Percentiles rank a stretch among this genome's conserved stretches.
Evolutionary conservation across 441 rosid genomes (phyloP).

Genomic region (Populus trichocarpa): DNA sequence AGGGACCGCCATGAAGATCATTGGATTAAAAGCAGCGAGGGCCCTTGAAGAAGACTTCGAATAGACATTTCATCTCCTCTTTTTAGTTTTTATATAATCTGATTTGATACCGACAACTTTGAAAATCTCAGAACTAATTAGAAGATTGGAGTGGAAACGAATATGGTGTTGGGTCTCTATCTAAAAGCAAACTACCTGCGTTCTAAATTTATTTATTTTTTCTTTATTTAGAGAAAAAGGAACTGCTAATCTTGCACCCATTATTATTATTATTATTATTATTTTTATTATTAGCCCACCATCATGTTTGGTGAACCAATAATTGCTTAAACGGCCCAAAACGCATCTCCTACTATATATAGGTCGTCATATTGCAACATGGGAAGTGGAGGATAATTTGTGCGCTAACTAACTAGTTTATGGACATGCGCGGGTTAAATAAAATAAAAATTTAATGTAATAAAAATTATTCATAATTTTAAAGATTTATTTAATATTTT

Average conservation of each 20-base stretch:
- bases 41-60: neutral
- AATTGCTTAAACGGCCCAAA: neutral
- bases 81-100: neutral
- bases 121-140: neutral
- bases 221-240: neutral
- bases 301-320: neutral
- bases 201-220: no score
- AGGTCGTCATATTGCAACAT: no score
- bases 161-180: neutral
- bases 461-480: no score
- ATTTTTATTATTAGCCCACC: neutral
- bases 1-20: neutral
- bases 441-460: no score
- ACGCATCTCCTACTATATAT: no score
- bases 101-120: neutral
- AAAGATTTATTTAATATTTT: no score
- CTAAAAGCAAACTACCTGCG: neutral
- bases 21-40: neutral
- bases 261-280: no score
- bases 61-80: neutral
- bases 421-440: no score
- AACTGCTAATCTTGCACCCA: no score
- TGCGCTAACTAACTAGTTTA: no score
- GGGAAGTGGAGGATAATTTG: no score
- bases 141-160: neutral